phyloP scores from a whole-genome alignment of 441 rosid species.

The Mallotus repandus region DNA sequence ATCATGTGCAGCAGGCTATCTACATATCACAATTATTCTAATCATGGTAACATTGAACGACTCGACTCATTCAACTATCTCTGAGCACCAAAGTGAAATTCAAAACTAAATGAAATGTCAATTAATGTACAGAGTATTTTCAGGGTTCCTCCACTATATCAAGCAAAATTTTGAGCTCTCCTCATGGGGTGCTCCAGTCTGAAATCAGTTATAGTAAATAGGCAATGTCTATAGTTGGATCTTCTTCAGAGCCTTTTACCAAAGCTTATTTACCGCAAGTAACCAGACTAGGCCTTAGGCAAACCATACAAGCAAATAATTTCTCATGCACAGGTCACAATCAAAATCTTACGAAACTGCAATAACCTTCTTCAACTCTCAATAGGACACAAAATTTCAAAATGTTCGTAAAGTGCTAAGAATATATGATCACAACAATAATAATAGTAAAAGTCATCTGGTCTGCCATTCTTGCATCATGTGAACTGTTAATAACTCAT shows the following conservation, averaged over 20 bases:
- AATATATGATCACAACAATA: neutral
- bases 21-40: no score
- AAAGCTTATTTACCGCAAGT: neutral
- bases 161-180: no score
- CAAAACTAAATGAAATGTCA: neutral
- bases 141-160: no score
- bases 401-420: neutral
- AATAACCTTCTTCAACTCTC: neutral
- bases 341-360: neutral
- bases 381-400: slow-evolving; percentile 8
- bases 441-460: neutral
- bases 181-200: no score
- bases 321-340: neutral
- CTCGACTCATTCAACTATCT: neutral
- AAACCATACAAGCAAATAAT: neutral
- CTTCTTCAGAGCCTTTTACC: neutral
- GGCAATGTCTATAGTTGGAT: neutral
- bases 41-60: no score
- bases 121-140: neutral
- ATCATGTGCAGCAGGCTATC: neutral
- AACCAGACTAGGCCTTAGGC: neutral
- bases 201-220: neutral
- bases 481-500: neutral
- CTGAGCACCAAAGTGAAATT: no score
- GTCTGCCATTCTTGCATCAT: neutral